Percentiles rank a stretch among this genome's conserved stretches.
Evolutionary conservation across 2,329 filamentous ascomycete species (phyloP).

Genomic region (Eutypella sp.): DNA sequence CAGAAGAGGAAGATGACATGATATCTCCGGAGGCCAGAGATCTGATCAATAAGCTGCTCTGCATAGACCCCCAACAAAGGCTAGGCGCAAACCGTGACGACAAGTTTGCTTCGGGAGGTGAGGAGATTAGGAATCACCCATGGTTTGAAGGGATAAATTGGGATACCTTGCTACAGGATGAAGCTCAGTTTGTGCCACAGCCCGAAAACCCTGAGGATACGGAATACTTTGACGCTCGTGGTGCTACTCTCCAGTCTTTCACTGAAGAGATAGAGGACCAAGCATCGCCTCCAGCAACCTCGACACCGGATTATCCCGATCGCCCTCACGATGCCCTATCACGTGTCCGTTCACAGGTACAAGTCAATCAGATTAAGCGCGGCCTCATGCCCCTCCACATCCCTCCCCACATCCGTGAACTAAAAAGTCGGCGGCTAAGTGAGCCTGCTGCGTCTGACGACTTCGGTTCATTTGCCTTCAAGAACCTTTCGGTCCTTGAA

Average conservation of each 20-base stretch:
- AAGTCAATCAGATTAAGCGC: slow-evolving; percentile 78
- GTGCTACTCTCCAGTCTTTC: slow-evolving; percentile 88
- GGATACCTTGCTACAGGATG: slow-evolving; percentile 87
- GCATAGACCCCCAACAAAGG: slow-evolving; percentile 73
- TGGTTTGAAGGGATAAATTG: slow-evolving; percentile 89
- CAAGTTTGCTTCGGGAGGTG: slow-evolving; percentile 76
- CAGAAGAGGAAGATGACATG: slow-evolving; percentile 71
- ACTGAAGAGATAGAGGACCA: slow-evolving; percentile 93
- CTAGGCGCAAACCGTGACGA: slow-evolving; percentile 83
- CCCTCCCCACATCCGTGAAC: slow-evolving; percentile 89
- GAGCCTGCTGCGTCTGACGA: slow-evolving; percentile 87
- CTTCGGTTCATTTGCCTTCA: slow-evolving; percentile 95
- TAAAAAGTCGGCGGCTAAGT: slow-evolving; percentile 80
- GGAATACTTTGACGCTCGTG: slow-evolving; percentile 92
- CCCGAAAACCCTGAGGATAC: slow-evolving; percentile 94
- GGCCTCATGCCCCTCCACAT: slow-evolving; percentile 94
- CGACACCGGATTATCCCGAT: slow-evolving; percentile 74
- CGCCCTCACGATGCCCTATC: slow-evolving; percentile 93
- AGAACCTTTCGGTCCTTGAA: slow-evolving; percentile 92
- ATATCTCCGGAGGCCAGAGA: slow-evolving; percentile 88
- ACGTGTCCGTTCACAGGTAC: slow-evolving; percentile 70
- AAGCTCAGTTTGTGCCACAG: slow-evolving; percentile 90
- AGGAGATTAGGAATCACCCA: slow-evolving; percentile 81
- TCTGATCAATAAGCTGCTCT: slow-evolving; percentile 87
- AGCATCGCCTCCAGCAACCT: slow-evolving; percentile 64